Evolutionary conservation across 768 basidiomycete species (phyloP), one percentile per base, ranked within the genome.

Genomic region (Lactifluus subvellereus): DNA sequence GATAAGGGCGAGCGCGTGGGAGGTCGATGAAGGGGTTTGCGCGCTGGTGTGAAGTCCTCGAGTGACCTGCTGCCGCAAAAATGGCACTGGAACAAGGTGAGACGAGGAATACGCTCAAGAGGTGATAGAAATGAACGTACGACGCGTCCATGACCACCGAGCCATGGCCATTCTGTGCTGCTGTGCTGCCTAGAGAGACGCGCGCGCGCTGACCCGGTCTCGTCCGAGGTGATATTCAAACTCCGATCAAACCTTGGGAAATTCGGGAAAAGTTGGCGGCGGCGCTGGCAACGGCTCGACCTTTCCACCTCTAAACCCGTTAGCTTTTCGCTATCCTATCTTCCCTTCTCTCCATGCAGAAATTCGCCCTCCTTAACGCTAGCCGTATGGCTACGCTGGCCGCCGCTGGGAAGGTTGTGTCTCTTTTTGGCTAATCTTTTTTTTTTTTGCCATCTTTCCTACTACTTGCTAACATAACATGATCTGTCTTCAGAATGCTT

Each of bases 361-460:
- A 88, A 79, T 81, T 93, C 78, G 88, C 89, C 75, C 79, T 93
- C 78, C 83, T 85, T 80, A 90, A 90, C 80, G 84, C 88, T 77
- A 80, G 83, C 75, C 88, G 91, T 81, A 83, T 83, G 74, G 84
- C 86, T 76, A 81, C 83, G 73, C 79, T 89, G 77, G 85, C 83
- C 73, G 83, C 84, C 69, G 75, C 83, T 62, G 74, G 81, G 72
- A 85, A 85, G 83, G 90, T 89, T 61, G 60, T 73, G 63, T 59
- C 59, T 58, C 64, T 38, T 6, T 61, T 63, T 72, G 66, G 7
- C 13, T 6, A 43, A 11, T 0, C 37, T 11, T 57, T 64, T 48
- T 5, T 61, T 62, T 72, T 66, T 52, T 59, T 58, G 64, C 42
- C 1, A 20, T 45, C 72, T 73, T 69, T 61, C 43, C 20, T 50